Conservation (phyloP, 441 rosid genomes). For the Erysimum cheiri region DNA sequence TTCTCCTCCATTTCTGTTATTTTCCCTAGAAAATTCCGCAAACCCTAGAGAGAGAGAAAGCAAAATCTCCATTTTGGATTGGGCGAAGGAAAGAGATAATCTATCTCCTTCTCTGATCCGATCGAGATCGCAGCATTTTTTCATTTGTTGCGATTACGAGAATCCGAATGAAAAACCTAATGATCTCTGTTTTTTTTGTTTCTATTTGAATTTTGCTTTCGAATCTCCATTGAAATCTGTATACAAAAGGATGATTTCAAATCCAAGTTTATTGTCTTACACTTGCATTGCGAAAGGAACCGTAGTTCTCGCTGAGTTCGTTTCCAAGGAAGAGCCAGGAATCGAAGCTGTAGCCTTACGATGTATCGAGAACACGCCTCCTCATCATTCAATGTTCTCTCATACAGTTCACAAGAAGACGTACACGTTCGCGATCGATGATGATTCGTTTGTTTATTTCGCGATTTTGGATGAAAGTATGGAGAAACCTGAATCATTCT, state of each 20-base stretch:
- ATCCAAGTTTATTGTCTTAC: conserved; percentile 63
- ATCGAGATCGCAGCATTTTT: conserved; percentile 18
- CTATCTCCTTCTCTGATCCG: not conserved
- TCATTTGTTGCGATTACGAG: conserved; percentile 28
- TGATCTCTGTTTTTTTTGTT: not conserved
- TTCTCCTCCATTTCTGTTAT: conserved; percentile 31
- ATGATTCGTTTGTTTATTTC: conserved; percentile 64
- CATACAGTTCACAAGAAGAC: conserved; percentile 64
- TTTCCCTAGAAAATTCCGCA: conserved; percentile 37
- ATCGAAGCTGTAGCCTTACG: conserved; percentile 57
- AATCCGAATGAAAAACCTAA: conserved; percentile 36
- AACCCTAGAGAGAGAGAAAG: conserved; percentile 29
- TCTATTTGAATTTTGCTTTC: not conserved
- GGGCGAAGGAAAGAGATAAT: not conserved
- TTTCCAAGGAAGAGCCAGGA: conserved; percentile 57
- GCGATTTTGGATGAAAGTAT: conserved; percentile 55
- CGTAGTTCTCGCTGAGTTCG: conserved; percentile 65
- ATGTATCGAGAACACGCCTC: conserved; percentile 77
- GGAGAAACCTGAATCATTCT: conserved; percentile 55
- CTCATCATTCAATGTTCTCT: conserved; percentile 71
- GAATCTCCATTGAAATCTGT: not conserved
- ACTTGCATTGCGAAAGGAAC: conserved; percentile 74
- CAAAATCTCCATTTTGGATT: conserved; percentile 1
- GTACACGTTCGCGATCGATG: conserved; percentile 68
- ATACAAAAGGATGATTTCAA: conserved; percentile 55